Percentiles rank a stretch among this genome's conserved stretches.
Conservation (phyloP, 345 rosid genomes). For the Salix dunnii region DNA sequence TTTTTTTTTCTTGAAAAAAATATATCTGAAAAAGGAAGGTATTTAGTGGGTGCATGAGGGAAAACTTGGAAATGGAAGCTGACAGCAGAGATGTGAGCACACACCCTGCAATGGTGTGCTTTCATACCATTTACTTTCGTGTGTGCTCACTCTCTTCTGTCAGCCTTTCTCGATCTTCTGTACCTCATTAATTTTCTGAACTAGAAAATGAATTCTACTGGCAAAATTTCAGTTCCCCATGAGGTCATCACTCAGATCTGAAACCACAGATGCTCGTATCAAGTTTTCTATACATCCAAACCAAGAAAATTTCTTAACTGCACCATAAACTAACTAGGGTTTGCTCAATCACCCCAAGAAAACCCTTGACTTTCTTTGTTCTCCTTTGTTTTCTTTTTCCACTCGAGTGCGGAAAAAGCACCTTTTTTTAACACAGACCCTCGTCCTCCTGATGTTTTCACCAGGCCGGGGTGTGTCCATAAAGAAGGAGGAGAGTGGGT, state of each 20-base stretch:
- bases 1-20: too few species aligned
- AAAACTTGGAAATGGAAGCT: slow-evolving; percentile 21
- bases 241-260: slow-evolving; percentile 4
- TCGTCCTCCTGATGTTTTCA: not conserved
- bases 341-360: not conserved
- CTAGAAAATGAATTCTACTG: not conserved
- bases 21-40: not conserved
- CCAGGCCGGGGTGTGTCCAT: not conserved
- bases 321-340: not conserved
- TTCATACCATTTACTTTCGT: slow-evolving; percentile 46
- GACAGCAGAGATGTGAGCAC: slow-evolving; percentile 68
- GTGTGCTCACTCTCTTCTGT: slow-evolving; percentile 86
- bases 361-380: not conserved
- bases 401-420: not conserved
- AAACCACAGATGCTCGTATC: not conserved
- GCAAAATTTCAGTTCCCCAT: not conserved
- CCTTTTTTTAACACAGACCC: not conserved
- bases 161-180: slow-evolving; percentile 28
- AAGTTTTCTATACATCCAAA: not conserved
- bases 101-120: slow-evolving; percentile 42
- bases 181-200: not conserved
- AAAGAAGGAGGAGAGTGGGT: not conserved
- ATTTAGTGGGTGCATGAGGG: not conserved
- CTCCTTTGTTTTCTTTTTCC: not conserved
- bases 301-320: not conserved